Conservation (phyloP, 306 rosid species). For the Myrica gale region DNA sequence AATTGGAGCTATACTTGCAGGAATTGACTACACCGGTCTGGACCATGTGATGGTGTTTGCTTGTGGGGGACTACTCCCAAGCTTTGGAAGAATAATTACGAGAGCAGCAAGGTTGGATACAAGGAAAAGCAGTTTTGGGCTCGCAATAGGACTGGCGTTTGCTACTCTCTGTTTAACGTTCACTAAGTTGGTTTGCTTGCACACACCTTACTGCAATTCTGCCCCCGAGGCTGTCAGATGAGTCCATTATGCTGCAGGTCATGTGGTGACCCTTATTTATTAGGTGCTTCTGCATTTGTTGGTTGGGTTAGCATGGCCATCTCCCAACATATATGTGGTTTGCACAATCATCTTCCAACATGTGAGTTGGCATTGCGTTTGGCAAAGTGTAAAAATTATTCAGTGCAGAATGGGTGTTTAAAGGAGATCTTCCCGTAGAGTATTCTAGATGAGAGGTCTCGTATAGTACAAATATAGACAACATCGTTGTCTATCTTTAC, state of each 20-base stretch:
- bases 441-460: background rate
- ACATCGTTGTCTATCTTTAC: background rate
- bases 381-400: background rate
- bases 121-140: conserved; percentile 66
- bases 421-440: background rate
- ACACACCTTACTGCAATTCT: conserved; percentile 98
- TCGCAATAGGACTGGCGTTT: conserved; percentile 58
- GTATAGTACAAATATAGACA: conserved; percentile 6
- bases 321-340: conserved; percentile 1
- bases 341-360: background rate
- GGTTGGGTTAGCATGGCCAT: background rate
- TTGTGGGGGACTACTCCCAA: conserved; percentile 88
- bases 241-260: conserved; percentile 25
- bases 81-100: conserved; percentile 61
- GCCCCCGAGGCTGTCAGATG: conserved; percentile 97
- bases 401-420: background rate
- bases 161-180: conserved; percentile 78
- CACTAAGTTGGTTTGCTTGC: conserved; percentile 95
- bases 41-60: conserved; percentile 92
- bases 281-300: conserved; percentile 4
- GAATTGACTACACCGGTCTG: conserved; percentile 90
- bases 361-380: background rate
- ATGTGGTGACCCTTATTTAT: conserved; percentile 5
- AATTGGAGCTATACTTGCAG: conserved; percentile 89
- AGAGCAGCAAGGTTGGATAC: conserved; percentile 71